Evolutionary conservation across 1,139 yeast genomes (phyloP), one percentile per base, ranked within the genome.

Genomic region (Debaryomycetaceae sp.): DNA sequence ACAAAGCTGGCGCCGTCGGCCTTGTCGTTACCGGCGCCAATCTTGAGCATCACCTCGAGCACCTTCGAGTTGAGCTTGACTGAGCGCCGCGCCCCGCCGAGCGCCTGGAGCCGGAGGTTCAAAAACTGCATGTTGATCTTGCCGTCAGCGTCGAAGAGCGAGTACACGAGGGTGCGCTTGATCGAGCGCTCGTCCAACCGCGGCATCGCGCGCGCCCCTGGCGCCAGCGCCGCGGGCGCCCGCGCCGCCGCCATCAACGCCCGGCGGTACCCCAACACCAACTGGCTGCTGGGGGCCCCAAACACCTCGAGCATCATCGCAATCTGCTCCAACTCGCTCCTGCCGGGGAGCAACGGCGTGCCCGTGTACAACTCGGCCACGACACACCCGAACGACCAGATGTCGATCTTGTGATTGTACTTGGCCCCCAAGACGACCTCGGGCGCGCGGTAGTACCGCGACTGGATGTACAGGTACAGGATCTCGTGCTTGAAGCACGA

Each of bases 371-470:
- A 51, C 48, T 84, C 95, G 2, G 78, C 74, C 12, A 81, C 53
- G 25, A 84, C 73, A 35, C 89, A 73, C 0, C 83, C 91, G 38
- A 81, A 56, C 4, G 91, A 81, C 95, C 95, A 84, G 39, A 83
- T 71, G 50, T 84, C 95, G 34, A 84, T 83, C 43, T 74, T 74
- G 18, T 70, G 64, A 34, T 75, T 67, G 51, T 86, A 86, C 19
- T 75, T 68, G 36, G 86, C 78, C 2, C 95, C 96, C n/a, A 85
- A 48, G 24, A 83, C 62, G 3, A 86, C 88, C 50, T 86, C 96
- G 0, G 96, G 88, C 11, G 85, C 82, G 34, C 85, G 52, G 45
- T 78, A 78, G 43, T 70, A 78, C 27, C 85, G 47, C 1, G 84
- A 78, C 46, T 78, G 85, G 28, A 78, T 69, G 41, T 78, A 78